Conservation (phyloP, 192 early-diverging fungal species). For the Backusella sp. region DNA sequence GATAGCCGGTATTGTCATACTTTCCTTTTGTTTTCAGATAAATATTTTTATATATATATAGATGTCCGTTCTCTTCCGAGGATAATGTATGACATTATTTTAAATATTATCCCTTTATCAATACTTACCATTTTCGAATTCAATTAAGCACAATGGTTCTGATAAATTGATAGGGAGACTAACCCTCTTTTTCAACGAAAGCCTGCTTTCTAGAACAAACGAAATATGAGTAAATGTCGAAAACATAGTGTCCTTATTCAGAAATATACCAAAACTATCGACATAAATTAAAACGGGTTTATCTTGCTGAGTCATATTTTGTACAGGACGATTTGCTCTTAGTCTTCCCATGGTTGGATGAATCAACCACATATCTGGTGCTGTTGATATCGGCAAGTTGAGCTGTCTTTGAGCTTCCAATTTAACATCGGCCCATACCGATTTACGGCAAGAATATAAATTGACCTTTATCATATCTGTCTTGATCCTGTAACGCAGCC, state of each 20-base stretch:
- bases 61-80: background rate
- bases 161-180: conserved; percentile 3
- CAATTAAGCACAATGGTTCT: background rate
- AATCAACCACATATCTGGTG: background rate
- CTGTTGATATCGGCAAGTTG: background rate
- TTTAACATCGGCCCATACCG: background rate
- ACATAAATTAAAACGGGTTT: background rate
- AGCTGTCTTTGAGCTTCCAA: background rate
- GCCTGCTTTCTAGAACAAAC: background rate
- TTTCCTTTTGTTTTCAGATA: conserved; percentile 3
- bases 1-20: background rate
- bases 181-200: background rate
- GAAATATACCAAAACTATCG: background rate
- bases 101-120: background rate
- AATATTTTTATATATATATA: background rate
- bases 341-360: background rate
- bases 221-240: background rate
- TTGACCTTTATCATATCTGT: background rate
- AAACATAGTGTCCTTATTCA: background rate
- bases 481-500: background rate
- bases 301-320: background rate
- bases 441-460: background rate
- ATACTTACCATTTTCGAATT: conserved; percentile 4
- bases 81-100: background rate
- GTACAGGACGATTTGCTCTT: background rate